Percentiles rank a stretch among this genome's conserved stretches.
Conservation (phyloP, 257 asterid genomes). For the Solanum corneliomulleri region DNA sequence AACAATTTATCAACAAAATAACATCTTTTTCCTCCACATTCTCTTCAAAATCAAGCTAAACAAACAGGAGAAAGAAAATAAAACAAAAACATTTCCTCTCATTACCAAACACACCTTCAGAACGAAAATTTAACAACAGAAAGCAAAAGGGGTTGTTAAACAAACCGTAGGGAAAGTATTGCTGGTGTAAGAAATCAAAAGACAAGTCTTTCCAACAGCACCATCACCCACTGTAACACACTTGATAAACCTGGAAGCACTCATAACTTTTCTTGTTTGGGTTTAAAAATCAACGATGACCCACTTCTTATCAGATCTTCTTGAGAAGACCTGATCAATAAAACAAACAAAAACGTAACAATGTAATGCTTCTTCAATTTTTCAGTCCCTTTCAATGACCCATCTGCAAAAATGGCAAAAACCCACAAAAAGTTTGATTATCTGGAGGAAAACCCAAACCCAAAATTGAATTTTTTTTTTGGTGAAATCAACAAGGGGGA, state of each 20-base stretch:
- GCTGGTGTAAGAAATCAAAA: constrained; percentile 20
- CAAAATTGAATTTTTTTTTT: neutral
- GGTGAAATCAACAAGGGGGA: neutral
- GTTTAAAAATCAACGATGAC: neutral
- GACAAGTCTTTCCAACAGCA: constrained; percentile 21
- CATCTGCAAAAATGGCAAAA: neutral
- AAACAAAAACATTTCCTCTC: neutral
- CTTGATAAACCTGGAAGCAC: constrained; percentile 21
- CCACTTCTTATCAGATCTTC: constrained; percentile 7
- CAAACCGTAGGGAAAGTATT: constrained; percentile 21
- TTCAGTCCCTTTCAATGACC: neutral
- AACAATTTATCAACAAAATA: neutral
- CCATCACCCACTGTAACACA: constrained; percentile 24
- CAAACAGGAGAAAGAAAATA: neutral
- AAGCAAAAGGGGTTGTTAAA: neutral
- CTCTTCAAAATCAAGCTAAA: neutral
- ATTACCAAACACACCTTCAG: neutral
- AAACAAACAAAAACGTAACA: neutral
- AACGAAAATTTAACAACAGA: neutral
- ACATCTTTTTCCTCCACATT: neutral
- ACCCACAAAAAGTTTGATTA: neutral
- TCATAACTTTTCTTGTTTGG: neutral
- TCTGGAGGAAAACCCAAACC: neutral
- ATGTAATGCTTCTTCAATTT: neutral
- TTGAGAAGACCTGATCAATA: constrained; percentile 4